Conservation (phyloP, 495 filamentous ascomycete genomes). For the Amphirosellinia nigrospora region DNA sequence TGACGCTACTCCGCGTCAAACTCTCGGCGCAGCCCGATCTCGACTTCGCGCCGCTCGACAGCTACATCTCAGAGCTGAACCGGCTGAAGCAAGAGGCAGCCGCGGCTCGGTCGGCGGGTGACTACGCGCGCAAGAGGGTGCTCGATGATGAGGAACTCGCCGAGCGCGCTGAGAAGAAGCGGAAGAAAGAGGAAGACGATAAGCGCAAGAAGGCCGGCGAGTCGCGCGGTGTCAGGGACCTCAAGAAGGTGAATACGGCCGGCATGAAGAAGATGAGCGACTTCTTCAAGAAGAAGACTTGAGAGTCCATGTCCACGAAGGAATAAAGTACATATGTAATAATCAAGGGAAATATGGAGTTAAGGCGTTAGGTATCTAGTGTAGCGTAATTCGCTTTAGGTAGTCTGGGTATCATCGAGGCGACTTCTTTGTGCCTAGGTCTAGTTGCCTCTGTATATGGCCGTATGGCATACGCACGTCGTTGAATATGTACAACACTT, state of each 20-base stretch:
- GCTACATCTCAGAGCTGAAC: conserved; percentile 67
- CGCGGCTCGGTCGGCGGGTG: conserved; percentile 67
- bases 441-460: conserved; percentile 7
- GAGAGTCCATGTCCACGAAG: neutral
- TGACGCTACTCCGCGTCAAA: conserved; percentile 51
- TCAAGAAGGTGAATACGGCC: conserved; percentile 85
- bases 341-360: conserved; percentile 1
- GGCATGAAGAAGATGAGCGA: conserved; percentile 98
- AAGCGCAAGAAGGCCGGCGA: conserved; percentile 69
- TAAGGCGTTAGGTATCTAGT: conserved; percentile 19
- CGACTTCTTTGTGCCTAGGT: conserved; percentile 19
- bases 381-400: neutral
- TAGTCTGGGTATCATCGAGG: conserved; percentile 21
- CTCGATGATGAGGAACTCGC: conserved; percentile 76
- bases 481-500: conserved; percentile 15
- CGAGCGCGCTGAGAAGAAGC: conserved; percentile 78
- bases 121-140: conserved; percentile 76
- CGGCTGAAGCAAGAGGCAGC: conserved; percentile 71
- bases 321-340: neutral
- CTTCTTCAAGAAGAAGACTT: conserved; percentile 81
- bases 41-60: conserved; percentile 73
- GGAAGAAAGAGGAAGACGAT: conserved; percentile 67
- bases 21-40: conserved; percentile 46
- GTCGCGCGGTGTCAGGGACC: conserved; percentile 73
- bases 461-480: conserved; percentile 2